Conservation (phyloP, 495 filamentous ascomycete genomes). For the Penicillium riverlandense region DNA sequence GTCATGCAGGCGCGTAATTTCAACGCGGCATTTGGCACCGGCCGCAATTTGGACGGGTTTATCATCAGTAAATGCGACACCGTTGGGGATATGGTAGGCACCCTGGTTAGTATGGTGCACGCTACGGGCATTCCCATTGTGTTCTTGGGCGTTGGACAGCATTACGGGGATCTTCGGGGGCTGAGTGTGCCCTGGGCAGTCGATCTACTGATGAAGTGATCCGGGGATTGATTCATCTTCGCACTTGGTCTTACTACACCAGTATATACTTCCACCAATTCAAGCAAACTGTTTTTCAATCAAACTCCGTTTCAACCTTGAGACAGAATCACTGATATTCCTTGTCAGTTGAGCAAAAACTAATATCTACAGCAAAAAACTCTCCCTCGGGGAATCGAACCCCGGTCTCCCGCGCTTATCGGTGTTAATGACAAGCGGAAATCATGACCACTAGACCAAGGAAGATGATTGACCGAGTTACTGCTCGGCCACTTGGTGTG, state of each 20-base stretch:
- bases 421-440: constrained; percentile 42
- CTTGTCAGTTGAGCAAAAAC: not conserved
- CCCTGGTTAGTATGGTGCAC: constrained; percentile 94
- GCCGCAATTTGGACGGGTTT: constrained; percentile 80
- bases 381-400: constrained; percentile 48
- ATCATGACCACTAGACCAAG: constrained; percentile 48
- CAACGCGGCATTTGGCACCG: constrained; percentile 81
- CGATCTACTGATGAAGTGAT: constrained; percentile 62
- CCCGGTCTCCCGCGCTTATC: constrained; percentile 45
- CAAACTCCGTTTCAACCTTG: too few relatives aligned
- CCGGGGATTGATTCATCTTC: too few relatives aligned
- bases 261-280: too few relatives aligned
- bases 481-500: constrained; percentile 22
- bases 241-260: too few relatives aligned
- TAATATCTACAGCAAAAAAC: constrained; percentile 2
- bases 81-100: constrained; percentile 97
- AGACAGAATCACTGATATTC: too few relatives aligned
- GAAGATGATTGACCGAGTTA: constrained; percentile 22
- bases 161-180: constrained; percentile 91
- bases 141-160: constrained; percentile 91
- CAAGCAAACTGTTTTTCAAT: too few relatives aligned
- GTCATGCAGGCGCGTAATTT: constrained; percentile 95
- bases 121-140: constrained; percentile 92
- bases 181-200: constrained; percentile 91
- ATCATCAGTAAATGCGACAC: constrained; percentile 99